A percentile compares a stretch with the other conserved stretches of the same genome.
Conservation (phyloP, 2,329 filamentous ascomycete species). For the Fusarium abutilonis region DNA sequence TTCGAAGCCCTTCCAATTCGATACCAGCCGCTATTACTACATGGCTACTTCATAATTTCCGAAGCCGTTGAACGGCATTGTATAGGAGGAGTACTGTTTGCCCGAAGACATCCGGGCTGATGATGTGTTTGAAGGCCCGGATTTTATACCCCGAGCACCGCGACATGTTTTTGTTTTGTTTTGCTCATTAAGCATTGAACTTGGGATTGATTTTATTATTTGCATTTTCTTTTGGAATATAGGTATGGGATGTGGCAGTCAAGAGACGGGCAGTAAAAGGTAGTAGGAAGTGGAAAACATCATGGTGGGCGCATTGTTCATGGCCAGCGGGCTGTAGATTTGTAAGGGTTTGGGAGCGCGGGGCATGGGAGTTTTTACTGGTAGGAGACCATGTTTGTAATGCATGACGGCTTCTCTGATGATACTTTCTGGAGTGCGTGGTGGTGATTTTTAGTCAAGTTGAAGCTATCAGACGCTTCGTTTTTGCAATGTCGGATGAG, state of each 20-base stretch:
- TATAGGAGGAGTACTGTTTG: slow-evolving; percentile 4
- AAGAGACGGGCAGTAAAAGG: slow-evolving; percentile 25
- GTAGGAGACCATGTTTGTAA: slow-evolving; percentile 23
- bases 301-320: slow-evolving; percentile 25
- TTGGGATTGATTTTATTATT: slow-evolving; percentile 17
- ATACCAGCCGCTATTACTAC: slow-evolving; percentile 53
- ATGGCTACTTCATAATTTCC: slow-evolving; percentile 44
- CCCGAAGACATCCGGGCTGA: slow-evolving; percentile 12
- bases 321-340: slow-evolving; percentile 7
- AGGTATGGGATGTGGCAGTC: slow-evolving; percentile 7
- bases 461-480: slow-evolving; percentile 31
- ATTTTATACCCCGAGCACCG: slow-evolving; percentile 46
- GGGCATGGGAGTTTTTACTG: slow-evolving; percentile 28
- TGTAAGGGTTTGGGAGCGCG: slow-evolving; percentile 3
- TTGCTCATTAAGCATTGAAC: slow-evolving; percentile 12
- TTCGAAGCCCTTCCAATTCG: slow-evolving; percentile 63
- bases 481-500: slow-evolving; percentile 21
- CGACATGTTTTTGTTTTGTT: slow-evolving; percentile 30
- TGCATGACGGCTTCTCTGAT: slow-evolving; percentile 27
- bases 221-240: slow-evolving; percentile 30
- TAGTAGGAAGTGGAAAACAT: slow-evolving; percentile 15
- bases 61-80: slow-evolving; percentile 9
- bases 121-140: slow-evolving; percentile 34
- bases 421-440: slow-evolving; percentile 22
- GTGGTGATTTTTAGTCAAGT: slow-evolving; percentile 16